These are phyloP conservation scores for Ophiostoma pallidulum DNA, from an alignment of 2,329 filamentous ascomycete genomes.

Conservation along the genomic window DNA sequence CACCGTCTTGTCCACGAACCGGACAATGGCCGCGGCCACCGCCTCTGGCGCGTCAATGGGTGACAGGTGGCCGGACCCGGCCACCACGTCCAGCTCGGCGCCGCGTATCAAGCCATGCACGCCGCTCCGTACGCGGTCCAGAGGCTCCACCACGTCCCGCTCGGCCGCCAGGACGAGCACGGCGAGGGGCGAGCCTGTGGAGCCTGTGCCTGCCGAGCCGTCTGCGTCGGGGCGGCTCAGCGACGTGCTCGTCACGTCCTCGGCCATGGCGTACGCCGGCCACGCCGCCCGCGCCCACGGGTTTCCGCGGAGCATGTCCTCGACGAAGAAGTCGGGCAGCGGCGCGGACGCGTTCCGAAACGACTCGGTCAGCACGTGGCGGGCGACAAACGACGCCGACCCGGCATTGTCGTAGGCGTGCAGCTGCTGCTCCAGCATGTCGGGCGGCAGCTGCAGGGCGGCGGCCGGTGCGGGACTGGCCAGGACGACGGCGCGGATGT, in stretches of 20 bases:
- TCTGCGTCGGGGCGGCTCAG: background rate
- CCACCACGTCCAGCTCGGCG: constrained; percentile 13
- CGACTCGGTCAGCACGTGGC: constrained; percentile 24
- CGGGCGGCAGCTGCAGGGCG: constrained; percentile 22
- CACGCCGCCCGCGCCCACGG: constrained; percentile 25
- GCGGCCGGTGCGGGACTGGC: constrained; percentile 27
- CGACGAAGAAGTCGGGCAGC: constrained; percentile 13
- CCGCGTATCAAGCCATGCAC: constrained; percentile 17
- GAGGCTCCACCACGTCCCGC: constrained; percentile 13
- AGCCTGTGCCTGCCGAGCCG: too few species aligned
- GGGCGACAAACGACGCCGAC: constrained; percentile 23
- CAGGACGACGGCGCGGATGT: constrained; percentile 23
- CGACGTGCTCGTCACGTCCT: constrained; percentile 21
- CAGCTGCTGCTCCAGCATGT: constrained; percentile 27
- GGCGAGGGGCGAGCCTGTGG: constrained; percentile 12
- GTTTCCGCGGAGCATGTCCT: constrained; percentile 24
- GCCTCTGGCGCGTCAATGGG: constrained; percentile 13
- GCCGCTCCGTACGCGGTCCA: constrained; percentile 22
- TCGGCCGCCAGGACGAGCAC: constrained; percentile 23
- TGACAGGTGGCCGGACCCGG: constrained; percentile 14
- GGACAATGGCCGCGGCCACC: constrained; percentile 18
- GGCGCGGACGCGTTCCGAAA: background rate
- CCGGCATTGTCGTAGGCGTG: constrained; percentile 24
- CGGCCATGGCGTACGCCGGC: constrained; percentile 26
- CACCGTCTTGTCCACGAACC: constrained; percentile 4